These are phyloP conservation scores for Rhodofomes roseus DNA, from an alignment of 1,284 basidiomycete genomes.

Conservation along the genomic window DNA sequence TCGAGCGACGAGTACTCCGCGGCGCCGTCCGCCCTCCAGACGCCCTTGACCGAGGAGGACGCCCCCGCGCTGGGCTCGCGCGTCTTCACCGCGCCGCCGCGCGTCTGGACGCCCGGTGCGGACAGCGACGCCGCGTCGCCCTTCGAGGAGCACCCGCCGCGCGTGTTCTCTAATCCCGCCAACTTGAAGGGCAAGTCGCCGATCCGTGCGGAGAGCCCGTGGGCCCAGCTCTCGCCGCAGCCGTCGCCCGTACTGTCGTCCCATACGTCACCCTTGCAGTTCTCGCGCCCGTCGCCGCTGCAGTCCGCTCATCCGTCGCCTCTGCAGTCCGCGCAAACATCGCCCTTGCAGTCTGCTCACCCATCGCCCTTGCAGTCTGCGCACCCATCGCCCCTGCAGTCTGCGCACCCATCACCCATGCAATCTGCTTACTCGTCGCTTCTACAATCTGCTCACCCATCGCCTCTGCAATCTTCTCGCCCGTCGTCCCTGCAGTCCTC, in stretches of 20 bases:
- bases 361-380: too few relatives aligned
- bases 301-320: neutral
- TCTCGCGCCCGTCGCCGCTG: neutral
- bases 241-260: neutral
- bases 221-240: neutral
- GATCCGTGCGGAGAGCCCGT: neutral
- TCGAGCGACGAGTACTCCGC: neutral
- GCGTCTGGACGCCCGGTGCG: neutral
- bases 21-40: neutral
- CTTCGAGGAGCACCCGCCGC: neutral
- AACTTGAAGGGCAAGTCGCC: conserved; percentile 6
- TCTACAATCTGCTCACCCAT: neutral
- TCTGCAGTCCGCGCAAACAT: neutral
- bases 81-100: neutral
- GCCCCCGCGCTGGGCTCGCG: neutral
- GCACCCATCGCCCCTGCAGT: neutral
- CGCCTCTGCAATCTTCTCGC: neutral
- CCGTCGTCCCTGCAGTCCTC: neutral
- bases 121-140: neutral
- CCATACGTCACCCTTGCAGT: neutral
- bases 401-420: neutral
- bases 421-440: neutral
- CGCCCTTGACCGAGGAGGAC: neutral
- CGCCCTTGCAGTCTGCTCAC: neutral
- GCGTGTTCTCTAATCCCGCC: neutral